These are phyloP conservation scores for Saturnispora quitensis DNA, from an alignment of 805 yeast genomes.

Conservation along the genomic window DNA sequence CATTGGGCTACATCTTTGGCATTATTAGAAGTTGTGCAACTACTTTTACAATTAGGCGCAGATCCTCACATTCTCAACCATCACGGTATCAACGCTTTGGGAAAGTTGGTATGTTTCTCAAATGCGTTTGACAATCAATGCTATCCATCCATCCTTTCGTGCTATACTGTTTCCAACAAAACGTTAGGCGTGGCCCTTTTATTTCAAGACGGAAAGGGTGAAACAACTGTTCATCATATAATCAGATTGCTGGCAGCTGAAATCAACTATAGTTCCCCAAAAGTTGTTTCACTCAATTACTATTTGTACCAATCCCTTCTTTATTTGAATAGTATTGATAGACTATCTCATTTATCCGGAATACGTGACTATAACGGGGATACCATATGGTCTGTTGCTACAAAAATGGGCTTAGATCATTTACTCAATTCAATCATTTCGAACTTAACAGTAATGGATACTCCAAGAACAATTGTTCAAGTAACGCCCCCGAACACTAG, in stretches of 20 bases:
- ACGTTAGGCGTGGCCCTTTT: conserved; percentile 1
- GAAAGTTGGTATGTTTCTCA: conserved; percentile 61
- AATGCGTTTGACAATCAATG: conserved; percentile 59
- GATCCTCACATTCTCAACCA: conserved; percentile 45
- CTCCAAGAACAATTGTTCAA: conserved; percentile 5
- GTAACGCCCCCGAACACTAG: conserved; percentile 2
- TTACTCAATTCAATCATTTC: conserved; percentile 3
- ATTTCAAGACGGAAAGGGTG: conserved; percentile 58
- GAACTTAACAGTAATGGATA: conserved; percentile 2
- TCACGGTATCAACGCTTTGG: conserved; percentile 60
- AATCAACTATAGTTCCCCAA: not conserved
- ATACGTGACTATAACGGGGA: conserved; percentile 6
- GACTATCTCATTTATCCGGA: not conserved
- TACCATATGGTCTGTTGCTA: conserved; percentile 6
- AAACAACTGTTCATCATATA: conserved; percentile 61
- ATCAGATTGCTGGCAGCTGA: conserved; percentile 1
- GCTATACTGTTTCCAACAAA: not conserved
- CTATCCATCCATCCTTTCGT: conserved; percentile 49
- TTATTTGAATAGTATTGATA: conserved; percentile 1
- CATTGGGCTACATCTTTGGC: conserved; percentile 88
- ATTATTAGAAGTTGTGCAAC: conserved; percentile 47
- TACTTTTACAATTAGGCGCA: conserved; percentile 49
- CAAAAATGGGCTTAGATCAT: conserved; percentile 3
- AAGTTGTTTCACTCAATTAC: conserved; percentile 4
- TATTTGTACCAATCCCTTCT: conserved; percentile 4